Evolutionary conservation across 495 filamentous ascomycete species (phyloP).

Genomic region (Delitschia confertaspora): DNA sequence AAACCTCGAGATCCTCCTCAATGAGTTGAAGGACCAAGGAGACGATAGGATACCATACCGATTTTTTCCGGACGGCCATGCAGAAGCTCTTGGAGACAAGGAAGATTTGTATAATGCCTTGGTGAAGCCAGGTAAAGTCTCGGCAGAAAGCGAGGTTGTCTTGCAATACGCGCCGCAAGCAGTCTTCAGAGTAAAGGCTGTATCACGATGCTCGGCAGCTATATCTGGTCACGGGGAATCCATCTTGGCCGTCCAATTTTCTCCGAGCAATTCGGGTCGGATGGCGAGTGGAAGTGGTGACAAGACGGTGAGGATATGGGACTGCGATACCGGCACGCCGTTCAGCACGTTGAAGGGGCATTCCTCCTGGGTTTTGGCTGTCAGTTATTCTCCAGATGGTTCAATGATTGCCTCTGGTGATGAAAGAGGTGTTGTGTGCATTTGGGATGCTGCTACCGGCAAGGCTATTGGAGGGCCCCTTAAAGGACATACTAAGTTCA

Average conservation of each 20-base stretch:
- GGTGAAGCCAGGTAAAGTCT: slow-evolving; percentile 53
- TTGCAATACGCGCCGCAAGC: slow-evolving; percentile 85
- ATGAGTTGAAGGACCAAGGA: slow-evolving; percentile 69
- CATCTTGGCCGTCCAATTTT: slow-evolving; percentile 84
- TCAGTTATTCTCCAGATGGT: slow-evolving; percentile 79
- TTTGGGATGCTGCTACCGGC: slow-evolving; percentile 85
- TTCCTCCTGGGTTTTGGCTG: slow-evolving; percentile 83
- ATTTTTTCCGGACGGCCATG: slow-evolving; percentile 46
- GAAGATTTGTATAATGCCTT: slow-evolving; percentile 68
- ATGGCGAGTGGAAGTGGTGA: slow-evolving; percentile 90
- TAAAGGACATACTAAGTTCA: slow-evolving; percentile 88
- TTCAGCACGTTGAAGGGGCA: slow-evolving; percentile 86
- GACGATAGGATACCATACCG: slow-evolving; percentile 81
- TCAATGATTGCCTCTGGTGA: slow-evolving; percentile 78
- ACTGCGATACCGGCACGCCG: slow-evolving; percentile 90
- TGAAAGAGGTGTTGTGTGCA: slow-evolving; percentile 83
- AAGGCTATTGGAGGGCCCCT: slow-evolving; percentile 64
- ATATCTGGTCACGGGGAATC: slow-evolving; percentile 88
- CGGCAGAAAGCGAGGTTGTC: slow-evolving; percentile 64
- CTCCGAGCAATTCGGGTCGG: slow-evolving; percentile 65
- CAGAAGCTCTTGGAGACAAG: slow-evolving; percentile 23
- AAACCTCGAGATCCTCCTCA: slow-evolving; percentile 85
- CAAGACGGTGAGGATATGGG: slow-evolving; percentile 86
- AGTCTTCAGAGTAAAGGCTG: slow-evolving; percentile 86
- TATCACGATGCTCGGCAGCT: slow-evolving; percentile 77